These are phyloP conservation scores for Penicillium arizonense DNA, from an alignment of 495 filamentous ascomycete species.

Conservation along the genomic window DNA sequence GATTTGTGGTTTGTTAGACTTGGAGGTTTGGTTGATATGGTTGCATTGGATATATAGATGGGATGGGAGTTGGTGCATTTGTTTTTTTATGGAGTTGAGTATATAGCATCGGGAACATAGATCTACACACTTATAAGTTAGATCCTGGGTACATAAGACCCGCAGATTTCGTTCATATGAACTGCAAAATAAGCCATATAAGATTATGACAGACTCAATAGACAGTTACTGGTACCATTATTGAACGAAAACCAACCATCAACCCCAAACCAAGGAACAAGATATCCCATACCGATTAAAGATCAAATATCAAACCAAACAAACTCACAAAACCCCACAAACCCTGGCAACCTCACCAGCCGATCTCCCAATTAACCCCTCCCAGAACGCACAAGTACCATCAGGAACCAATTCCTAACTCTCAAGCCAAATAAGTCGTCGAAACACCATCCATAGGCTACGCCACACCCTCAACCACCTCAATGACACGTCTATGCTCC, in stretches of 20 bases:
- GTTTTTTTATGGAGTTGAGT: not conserved
- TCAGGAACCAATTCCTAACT: slow-evolving; percentile 21
- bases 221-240: too few species aligned
- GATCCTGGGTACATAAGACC: too few species aligned
- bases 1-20: slow-evolving; percentile 1
- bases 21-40: slow-evolving; percentile 4
- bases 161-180: too few species aligned
- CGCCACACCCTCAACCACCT: slow-evolving; percentile 14
- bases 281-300: not conserved
- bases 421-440: slow-evolving; percentile 22
- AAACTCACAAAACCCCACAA: slow-evolving; percentile 14
- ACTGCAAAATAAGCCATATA: too few species aligned
- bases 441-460: slow-evolving; percentile 20
- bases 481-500: slow-evolving; percentile 16
- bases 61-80: slow-evolving; percentile 1
- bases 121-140: too few species aligned
- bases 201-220: too few species aligned
- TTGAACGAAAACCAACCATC: not conserved
- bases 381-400: slow-evolving; percentile 25
- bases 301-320: not conserved
- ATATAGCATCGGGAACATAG: too few species aligned
- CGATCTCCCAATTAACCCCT: slow-evolving; percentile 17
- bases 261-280: not conserved
- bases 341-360: slow-evolving; percentile 14
- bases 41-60: slow-evolving; percentile 4